Evolutionary conservation across 257 asterid species (phyloP).

Genomic region (Solanum pimpinellifolium): DNA sequence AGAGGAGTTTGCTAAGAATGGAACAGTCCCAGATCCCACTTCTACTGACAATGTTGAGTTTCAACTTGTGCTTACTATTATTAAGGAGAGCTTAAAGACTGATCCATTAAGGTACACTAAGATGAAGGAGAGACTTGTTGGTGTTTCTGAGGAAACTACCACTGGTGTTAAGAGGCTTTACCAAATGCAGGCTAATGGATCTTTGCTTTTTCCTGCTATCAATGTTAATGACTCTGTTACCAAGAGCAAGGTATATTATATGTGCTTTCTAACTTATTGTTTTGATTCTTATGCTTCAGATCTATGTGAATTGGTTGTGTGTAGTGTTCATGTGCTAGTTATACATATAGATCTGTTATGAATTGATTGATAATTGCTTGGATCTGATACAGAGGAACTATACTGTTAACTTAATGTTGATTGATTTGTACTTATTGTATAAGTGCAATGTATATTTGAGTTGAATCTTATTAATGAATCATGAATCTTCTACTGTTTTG

Average conservation of each 20-base stretch:
- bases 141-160: conserved; percentile 91
- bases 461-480: background rate
- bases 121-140: conserved; percentile 83
- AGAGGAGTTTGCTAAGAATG: conserved; percentile 50
- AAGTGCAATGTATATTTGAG: background rate
- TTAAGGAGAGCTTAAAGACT: conserved; percentile 51
- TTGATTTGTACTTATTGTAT: background rate
- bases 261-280: background rate
- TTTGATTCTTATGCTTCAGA: background rate
- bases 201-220: conserved; percentile 73
- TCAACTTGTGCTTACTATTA: conserved; percentile 59
- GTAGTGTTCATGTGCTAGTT: background rate
- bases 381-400: background rate
- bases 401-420: background rate
- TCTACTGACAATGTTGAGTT: conserved; percentile 78
- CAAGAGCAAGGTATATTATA: conserved; percentile 72
- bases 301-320: background rate
- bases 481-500: background rate
- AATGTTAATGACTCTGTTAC: conserved; percentile 70
- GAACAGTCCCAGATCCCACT: conserved; percentile 54
- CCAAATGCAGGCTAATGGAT: conserved; percentile 76
- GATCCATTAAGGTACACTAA: conserved; percentile 54
- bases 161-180: conserved; percentile 90
- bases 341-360: background rate
- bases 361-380: background rate